Evolutionary conservation across 352 stramenopile genomes (phyloP).

Genomic region (Globisporangium barbulae): DNA sequence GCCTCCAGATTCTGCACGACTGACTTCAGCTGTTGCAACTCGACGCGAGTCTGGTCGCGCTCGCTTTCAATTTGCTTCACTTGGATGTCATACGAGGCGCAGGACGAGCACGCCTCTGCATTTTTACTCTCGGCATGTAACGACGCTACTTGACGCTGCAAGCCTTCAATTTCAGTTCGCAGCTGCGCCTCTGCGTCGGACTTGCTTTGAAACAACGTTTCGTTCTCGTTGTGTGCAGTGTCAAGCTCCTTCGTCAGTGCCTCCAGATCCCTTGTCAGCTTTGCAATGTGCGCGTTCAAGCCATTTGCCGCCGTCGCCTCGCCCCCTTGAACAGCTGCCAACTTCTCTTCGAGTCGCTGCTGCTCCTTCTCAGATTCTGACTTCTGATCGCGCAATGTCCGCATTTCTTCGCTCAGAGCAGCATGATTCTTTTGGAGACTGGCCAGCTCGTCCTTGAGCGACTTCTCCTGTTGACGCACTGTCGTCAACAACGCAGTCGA

Average conservation of each 20-base stretch:
- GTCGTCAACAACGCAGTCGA: slow-evolving; percentile 23
- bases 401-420: background rate
- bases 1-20: background rate
- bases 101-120: background rate
- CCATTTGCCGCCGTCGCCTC: background rate
- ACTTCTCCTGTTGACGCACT: background rate
- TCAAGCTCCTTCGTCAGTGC: slow-evolving; percentile 4
- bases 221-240: background rate
- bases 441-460: background rate
- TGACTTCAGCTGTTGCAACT: slow-evolving; percentile 13
- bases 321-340: background rate
- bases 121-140: background rate
- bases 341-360: slow-evolving; percentile 1
- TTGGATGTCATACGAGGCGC: slow-evolving; percentile 10
- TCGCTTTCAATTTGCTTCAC: slow-evolving; percentile 7
- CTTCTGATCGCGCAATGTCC: background rate
- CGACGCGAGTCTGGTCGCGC: slow-evolving; percentile 14
- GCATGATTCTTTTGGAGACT: background rate
- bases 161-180: background rate
- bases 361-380: background rate
- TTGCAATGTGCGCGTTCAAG: background rate
- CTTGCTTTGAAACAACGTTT: background rate
- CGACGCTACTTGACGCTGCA: background rate
- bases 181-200: background rate
- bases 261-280: background rate